Evolutionary conservation across 2,329 filamentous ascomycete species (phyloP).

Genomic region (Diaporthe australafricana): DNA sequence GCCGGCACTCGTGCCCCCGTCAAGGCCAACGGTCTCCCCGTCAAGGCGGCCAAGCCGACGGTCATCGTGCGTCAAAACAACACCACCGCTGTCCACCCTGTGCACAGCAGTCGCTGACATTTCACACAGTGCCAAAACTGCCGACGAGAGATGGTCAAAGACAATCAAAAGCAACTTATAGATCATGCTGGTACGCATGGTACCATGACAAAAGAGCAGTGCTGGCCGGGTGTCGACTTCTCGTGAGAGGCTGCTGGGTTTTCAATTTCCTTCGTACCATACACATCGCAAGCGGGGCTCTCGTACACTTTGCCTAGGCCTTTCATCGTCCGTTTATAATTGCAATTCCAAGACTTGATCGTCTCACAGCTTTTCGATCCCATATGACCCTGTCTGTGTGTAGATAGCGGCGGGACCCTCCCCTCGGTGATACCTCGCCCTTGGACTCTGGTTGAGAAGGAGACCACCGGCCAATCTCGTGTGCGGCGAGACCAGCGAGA

Average conservation of each 20-base stretch:
- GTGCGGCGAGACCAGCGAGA: not conserved
- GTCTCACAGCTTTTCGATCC: not conserved
- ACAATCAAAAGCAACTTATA: constrained; percentile 62
- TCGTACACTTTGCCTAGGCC: not conserved
- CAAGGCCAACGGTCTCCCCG: constrained; percentile 66
- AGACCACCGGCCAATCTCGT: no score
- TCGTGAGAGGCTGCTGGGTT: not conserved
- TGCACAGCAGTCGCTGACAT: constrained; percentile 31
- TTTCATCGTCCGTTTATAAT: not conserved
- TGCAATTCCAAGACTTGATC: not conserved
- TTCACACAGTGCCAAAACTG: constrained; percentile 60
- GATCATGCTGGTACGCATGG: constrained; percentile 65
- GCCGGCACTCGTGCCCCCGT: constrained; percentile 65
- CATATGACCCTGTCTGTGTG: not conserved
- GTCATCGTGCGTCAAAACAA: constrained; percentile 53
- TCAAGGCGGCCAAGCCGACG: constrained; percentile 65
- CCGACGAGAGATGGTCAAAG: constrained; percentile 62
- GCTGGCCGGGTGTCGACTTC: constrained; percentile 64
- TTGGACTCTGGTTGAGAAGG: not conserved
- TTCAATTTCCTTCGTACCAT: not conserved
- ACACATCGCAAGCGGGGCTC: not conserved
- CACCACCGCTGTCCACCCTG: constrained; percentile 30
- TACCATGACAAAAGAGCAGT: constrained; percentile 68
- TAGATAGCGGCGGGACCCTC: not conserved
- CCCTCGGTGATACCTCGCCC: not conserved